Percentiles rank a stretch among this genome's conserved stretches.
Conservation (phyloP, 805 yeast genomes). For the Diddensiella santjacobensis region DNA sequence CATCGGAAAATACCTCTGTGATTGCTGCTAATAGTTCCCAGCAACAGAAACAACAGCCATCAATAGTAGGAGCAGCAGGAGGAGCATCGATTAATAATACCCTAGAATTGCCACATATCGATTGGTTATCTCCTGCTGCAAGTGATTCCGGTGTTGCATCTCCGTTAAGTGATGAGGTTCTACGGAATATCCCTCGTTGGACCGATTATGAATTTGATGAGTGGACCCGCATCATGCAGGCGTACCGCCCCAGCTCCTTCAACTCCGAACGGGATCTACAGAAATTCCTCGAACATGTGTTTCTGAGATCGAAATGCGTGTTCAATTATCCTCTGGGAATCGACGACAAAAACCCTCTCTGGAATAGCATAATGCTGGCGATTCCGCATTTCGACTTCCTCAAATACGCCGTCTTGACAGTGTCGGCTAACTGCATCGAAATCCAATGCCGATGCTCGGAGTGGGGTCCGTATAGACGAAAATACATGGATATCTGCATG, state of each 20-base stretch:
- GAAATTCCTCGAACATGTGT: slow-evolving; percentile 15
- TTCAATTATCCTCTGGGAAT: slow-evolving; percentile 16
- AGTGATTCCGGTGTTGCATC: slow-evolving; percentile 1
- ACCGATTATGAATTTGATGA: slow-evolving; percentile 15
- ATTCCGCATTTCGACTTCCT: slow-evolving; percentile 12
- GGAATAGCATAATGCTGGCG: slow-evolving; percentile 12
- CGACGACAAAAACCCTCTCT: slow-evolving; percentile 18
- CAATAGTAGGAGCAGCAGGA: neutral
- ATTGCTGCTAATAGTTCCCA: neutral
- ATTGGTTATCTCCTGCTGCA: slow-evolving; percentile 3
- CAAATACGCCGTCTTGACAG: slow-evolving; percentile 13
- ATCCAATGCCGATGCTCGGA: slow-evolving; percentile 18
- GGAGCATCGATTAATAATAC: no score
- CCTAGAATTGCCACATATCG: neutral
- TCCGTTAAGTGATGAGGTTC: slow-evolving; percentile 9
- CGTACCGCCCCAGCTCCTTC: slow-evolving; percentile 20
- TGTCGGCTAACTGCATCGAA: slow-evolving; percentile 10
- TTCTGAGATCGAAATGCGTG: slow-evolving; percentile 17
- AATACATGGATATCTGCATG: slow-evolving; percentile 20
- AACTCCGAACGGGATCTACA: slow-evolving; percentile 14
- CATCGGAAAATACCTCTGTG: neutral
- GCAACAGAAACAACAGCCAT: neutral
- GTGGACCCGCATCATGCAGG: slow-evolving; percentile 21
- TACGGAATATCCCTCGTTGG: slow-evolving; percentile 15
- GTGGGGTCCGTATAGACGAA: slow-evolving; percentile 17